phyloP scores from a whole-genome alignment of 2,329 filamentous ascomycete species.

The Botryotinia convoluta region DNA sequence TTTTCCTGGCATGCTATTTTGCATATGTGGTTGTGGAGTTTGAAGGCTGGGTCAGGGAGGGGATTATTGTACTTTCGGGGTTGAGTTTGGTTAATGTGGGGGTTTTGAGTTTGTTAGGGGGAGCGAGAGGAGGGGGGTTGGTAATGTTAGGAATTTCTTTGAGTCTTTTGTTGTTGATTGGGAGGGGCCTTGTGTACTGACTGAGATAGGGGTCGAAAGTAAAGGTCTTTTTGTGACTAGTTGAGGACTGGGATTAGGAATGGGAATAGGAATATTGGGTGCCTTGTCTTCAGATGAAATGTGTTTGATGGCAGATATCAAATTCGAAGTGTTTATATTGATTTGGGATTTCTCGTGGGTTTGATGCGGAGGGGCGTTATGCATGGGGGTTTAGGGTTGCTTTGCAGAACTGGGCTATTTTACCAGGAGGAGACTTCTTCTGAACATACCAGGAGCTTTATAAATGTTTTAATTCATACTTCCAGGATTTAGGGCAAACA shows the following conservation, averaged over 20 bases:
- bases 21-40: neutral
- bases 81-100: neutral
- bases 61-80: neutral
- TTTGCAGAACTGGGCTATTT: neutral
- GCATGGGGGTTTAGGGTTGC: neutral
- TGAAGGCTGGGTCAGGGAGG: neutral
- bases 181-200: neutral
- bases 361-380: neutral
- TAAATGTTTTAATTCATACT: fast-evolving
- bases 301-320: neutral
- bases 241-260: neutral
- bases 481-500: neutral
- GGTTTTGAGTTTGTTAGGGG: neutral
- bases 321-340: neutral
- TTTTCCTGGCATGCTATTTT: neutral
- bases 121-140: neutral
- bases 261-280: neutral
- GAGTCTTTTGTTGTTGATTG: neutral
- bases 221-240: neutral
- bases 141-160: neutral
- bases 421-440: fast-evolving
- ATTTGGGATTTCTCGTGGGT: neutral
- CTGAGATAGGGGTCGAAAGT: neutral
- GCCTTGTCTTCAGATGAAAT: fast-evolving
- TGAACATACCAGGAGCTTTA: neutral